Evolutionary conservation across 176 grass and related monocot genomes (phyloP).

Genomic region (Triticum timopheevii): DNA sequence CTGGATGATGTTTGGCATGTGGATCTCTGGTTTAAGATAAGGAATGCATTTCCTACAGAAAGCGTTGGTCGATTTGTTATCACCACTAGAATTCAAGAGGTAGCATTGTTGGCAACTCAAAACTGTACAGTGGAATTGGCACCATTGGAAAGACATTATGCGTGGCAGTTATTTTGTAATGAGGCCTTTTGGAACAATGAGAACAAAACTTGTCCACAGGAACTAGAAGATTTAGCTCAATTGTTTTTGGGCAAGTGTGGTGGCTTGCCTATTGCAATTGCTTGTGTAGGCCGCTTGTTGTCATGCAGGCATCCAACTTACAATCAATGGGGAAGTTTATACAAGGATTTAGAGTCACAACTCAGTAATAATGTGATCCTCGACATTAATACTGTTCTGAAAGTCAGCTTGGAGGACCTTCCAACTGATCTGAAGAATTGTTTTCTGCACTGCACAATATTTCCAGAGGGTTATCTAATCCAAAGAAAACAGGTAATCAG

Average conservation of each 20-base stretch:
- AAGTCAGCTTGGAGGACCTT: background rate
- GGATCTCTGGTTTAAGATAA: background rate
- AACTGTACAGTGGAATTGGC: background rate
- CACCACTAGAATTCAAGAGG: background rate
- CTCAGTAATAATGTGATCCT: background rate
- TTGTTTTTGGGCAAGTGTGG: background rate
- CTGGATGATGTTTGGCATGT: background rate
- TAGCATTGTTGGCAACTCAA: background rate
- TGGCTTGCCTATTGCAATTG: conserved; percentile 27
- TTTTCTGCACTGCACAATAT: background rate
- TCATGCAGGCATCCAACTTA: background rate
- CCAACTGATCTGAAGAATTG: background rate
- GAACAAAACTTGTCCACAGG: background rate
- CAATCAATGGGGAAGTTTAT: background rate
- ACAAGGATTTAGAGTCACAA: background rate
- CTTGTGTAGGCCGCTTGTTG: background rate
- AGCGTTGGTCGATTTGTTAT: background rate
- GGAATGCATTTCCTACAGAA: background rate
- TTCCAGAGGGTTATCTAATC: background rate
- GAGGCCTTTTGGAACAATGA: background rate
- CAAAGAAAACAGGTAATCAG: fast-evolving
- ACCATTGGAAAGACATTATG: background rate
- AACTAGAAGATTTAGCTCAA: background rate
- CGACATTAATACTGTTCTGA: background rate
- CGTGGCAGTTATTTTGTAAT: conserved; percentile 24